phyloP scores from a whole-genome alignment of 257 asterid genomes.

The Solanum chiquidenum region DNA sequence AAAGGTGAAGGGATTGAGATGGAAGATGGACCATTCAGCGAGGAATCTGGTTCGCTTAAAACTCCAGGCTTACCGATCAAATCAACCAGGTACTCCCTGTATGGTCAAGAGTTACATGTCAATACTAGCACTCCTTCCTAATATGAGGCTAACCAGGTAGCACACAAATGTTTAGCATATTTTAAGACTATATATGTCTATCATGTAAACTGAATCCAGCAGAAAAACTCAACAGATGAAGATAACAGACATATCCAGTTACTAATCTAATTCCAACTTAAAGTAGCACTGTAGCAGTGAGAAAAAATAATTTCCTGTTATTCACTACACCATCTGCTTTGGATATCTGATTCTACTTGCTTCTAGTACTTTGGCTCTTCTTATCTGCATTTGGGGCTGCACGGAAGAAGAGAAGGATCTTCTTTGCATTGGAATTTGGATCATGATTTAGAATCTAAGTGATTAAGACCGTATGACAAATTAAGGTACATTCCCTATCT shows the following conservation, averaged over 20 bases:
- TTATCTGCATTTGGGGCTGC: neutral
- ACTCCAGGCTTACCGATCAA: conserved; percentile 74
- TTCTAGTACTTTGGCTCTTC: neutral
- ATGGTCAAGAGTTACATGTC: conserved; percentile 4
- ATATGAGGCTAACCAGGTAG: neutral
- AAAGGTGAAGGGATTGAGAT: conserved; percentile 85
- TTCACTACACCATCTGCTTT: neutral
- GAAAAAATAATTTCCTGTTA: neutral
- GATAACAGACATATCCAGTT: neutral
- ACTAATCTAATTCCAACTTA: neutral
- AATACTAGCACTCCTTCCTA: neutral
- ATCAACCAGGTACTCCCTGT: conserved; percentile 94
- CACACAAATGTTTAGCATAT: neutral
- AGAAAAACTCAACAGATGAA: neutral
- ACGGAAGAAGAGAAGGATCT: neutral
- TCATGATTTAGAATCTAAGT: neutral
- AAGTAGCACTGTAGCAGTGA: neutral
- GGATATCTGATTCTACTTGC: neutral
- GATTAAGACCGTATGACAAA: neutral
- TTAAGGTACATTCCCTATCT: neutral
- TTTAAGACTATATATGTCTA: neutral
- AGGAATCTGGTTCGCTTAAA: conserved; percentile 78
- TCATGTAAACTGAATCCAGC: neutral
- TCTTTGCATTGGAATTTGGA: neutral
- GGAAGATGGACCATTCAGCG: conserved; percentile 88